phyloP scores from a whole-genome alignment of 2,329 filamentous ascomycete species.

The Monilinia polystroma region DNA sequence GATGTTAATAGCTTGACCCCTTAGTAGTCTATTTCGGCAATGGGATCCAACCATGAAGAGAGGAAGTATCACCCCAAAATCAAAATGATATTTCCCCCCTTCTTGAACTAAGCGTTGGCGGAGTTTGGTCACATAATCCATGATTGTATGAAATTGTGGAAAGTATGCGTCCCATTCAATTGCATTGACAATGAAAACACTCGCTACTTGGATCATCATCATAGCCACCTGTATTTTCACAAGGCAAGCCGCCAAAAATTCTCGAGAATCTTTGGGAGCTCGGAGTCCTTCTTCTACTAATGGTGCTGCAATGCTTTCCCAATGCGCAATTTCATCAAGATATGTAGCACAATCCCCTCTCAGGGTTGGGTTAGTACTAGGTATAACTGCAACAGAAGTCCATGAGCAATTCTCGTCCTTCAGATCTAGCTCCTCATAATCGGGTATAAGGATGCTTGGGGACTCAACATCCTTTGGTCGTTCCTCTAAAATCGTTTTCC shows the following conservation, averaged over 20 bases:
- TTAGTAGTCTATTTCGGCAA: conserved; percentile 23
- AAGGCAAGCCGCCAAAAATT: conserved; percentile 21
- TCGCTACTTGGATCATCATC: conserved; percentile 19
- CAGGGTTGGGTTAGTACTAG: not conserved
- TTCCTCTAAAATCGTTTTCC: conserved; percentile 6
- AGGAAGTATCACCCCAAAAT: conserved; percentile 25
- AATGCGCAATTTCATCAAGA: conserved; percentile 23
- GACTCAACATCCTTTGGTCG: not conserved
- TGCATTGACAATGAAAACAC: conserved; percentile 21
- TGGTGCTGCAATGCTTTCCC: conserved; percentile 22
- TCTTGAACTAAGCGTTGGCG: conserved; percentile 15
- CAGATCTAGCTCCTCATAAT: conserved; percentile 5
- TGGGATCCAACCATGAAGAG: conserved; percentile 23
- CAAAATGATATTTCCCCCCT: conserved; percentile 24
- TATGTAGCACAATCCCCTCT: conserved; percentile 22
- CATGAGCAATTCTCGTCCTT: conserved; percentile 14
- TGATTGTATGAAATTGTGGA: conserved; percentile 22
- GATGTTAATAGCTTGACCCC: conserved; percentile 22
- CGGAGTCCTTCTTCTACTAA: conserved; percentile 3
- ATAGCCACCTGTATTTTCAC: conserved; percentile 24
- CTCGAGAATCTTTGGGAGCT: not conserved
- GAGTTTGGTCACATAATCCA: conserved; percentile 19
- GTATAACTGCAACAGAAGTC: not conserved
- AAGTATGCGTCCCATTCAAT: conserved; percentile 23
- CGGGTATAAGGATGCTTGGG: not conserved